phyloP scores from a whole-genome alignment of 176 grass and related monocot genomes.

The Canna indica region DNA sequence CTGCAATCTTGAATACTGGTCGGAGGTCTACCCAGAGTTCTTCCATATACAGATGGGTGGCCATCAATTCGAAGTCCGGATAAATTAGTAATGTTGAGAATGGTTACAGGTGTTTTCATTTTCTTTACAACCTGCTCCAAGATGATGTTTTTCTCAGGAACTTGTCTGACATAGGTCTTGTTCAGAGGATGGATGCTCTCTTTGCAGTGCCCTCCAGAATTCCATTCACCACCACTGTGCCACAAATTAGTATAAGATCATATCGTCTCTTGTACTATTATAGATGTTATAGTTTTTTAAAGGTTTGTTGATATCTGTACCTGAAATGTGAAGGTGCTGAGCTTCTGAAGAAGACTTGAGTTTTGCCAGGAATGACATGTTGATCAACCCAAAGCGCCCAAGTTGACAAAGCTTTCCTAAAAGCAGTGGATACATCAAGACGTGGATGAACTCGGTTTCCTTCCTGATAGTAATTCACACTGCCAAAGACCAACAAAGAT shows the following conservation, averaged over 20 bases:
- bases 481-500: constrained; percentile 28
- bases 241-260: neutral
- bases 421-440: constrained; percentile 56
- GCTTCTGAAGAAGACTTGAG: constrained; percentile 81
- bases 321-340: constrained; percentile 85
- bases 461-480: constrained; percentile 92
- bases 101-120: constrained; percentile 64
- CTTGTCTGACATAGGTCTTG: constrained; percentile 24
- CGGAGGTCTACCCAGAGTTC: constrained; percentile 16
- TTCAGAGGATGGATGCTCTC: constrained; percentile 46
- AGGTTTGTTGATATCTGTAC: constrained; percentile 24
- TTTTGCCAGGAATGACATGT: constrained; percentile 39
- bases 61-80: constrained; percentile 76
- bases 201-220: constrained; percentile 79
- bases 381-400: constrained; percentile 74
- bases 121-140: constrained; percentile 43
- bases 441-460: constrained; percentile 42
- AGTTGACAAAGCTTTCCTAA: constrained; percentile 55
- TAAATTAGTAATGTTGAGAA: constrained; percentile 68
- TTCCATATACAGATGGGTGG: constrained; percentile 78
- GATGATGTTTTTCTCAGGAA: constrained; percentile 44
- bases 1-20: constrained; percentile 66
- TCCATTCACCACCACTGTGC: constrained; percentile 75
- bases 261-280: neutral
- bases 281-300: neutral